Percentiles rank a stretch among this genome's conserved stretches.
Evolutionary conservation across 306 rosid genomes (phyloP).

Genomic region (Castanea sativa): DNA sequence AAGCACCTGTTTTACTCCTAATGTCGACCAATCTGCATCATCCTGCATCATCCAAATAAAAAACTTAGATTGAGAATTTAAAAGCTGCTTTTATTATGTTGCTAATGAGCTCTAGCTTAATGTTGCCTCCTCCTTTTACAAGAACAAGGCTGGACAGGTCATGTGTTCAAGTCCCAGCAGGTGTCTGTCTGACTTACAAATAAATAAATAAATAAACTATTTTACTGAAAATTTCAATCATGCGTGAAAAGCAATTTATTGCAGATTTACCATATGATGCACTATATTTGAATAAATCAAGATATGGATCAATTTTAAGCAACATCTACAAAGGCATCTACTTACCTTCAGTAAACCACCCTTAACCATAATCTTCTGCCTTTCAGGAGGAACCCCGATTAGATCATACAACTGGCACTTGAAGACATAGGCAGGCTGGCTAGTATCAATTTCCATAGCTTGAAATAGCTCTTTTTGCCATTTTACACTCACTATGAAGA

Average conservation of each 20-base stretch:
- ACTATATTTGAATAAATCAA: neutral
- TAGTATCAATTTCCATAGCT: conserved; percentile 84
- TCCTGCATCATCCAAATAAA: conserved; percentile 55
- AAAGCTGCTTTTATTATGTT: neutral
- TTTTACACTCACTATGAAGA: conserved; percentile 69
- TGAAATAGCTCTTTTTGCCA: conserved; percentile 88
- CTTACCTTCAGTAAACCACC: conserved; percentile 93
- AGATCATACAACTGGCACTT: conserved; percentile 92
- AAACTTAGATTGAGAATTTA: neutral
- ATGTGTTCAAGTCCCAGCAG: neutral
- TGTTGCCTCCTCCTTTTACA: neutral
- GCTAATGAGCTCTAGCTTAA: neutral
- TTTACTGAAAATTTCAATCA: neutral
- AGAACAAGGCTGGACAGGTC: neutral
- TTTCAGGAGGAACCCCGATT: conserved; percentile 95
- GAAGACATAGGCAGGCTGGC: conserved; percentile 83
- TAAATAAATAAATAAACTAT: neutral
- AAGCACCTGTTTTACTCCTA: conserved; percentile 84
- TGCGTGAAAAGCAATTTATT: neutral
- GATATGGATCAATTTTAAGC: neutral
- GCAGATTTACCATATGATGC: neutral
- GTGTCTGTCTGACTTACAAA: neutral
- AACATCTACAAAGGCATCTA: conserved; percentile 2
- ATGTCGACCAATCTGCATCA: conserved; percentile 80
- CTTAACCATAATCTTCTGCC: conserved; percentile 98